Base-by-base conservation (phyloP, 75 land plant species). In the Picea sitchensis region DNA sequence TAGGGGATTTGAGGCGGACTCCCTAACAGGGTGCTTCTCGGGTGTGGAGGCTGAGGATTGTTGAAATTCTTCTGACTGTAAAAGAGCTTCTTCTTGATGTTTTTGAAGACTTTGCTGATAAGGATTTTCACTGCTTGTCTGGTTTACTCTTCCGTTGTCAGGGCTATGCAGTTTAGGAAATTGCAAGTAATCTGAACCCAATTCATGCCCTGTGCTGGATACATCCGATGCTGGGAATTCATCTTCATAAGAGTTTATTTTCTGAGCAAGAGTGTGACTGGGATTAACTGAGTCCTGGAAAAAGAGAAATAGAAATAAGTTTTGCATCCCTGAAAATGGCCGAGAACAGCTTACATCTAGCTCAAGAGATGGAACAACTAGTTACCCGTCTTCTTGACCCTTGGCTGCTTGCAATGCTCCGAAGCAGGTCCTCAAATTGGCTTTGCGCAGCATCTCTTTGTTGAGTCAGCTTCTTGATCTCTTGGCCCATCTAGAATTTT, bases 361-460 rank as follows among this genome's bases (percentile, higher is more conserved):
- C 38, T n/a, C 18, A 41, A 71, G 18, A 67, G n/a, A 71, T 18
- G 38, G 8, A 71, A 20, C n/a, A 71, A 36, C 47, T 68, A 41
- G 17, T 76, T 84, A 81, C 83, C 78, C 63, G 57, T 82, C 32
- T 77, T 72, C 79, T 80, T 63, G 80, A 67, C 65, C 79, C 56
- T 78, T 91, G 83, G 61, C 88, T 86, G 79, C 84, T 88, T 68
- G 81, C 88, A n/a, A 89, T 76, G 75, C 81, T 78, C 58, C 76
- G 85, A n/a, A 86, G 88, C 64, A 98, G 84, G 82, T 95, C 91
- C 75, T 92, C 83, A 80, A 93, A 85, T 21, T 90, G 88, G 74
- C 96, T 86, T 81, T 95, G 88, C 79, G 94, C 96, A 80, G 88
- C 84, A 86, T 95, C 96, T 47, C 98, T 80, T 65, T 93, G 98